Percentiles rank a stretch among this genome's conserved stretches.
These are phyloP conservation scores for Plasmodium malariae DNA, from an alignment of 169 alveolate species.

Conservation along the genomic window DNA sequence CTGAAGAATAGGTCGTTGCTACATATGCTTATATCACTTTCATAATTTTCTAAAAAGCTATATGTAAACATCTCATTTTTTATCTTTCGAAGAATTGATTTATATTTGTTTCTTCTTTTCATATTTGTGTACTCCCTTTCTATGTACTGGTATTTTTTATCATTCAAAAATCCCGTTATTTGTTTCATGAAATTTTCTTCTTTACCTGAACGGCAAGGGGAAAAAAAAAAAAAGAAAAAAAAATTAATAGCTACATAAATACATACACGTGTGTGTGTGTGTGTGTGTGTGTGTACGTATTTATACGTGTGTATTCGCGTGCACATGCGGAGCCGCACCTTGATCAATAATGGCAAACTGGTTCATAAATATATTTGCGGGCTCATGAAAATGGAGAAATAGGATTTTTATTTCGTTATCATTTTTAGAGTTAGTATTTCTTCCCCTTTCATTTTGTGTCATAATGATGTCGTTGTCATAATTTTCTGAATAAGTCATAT, in stretches of 20 bases:
- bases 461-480: not conserved
- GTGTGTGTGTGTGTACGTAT: not conserved
- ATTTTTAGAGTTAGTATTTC: not conserved
- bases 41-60: slow-evolving; percentile 24
- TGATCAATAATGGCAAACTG: slow-evolving; percentile 35
- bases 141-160: slow-evolving; percentile 7
- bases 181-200: slow-evolving; percentile 28
- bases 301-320: not conserved
- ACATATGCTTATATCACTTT: slow-evolving; percentile 69
- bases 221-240: not conserved
- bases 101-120: slow-evolving; percentile 8
- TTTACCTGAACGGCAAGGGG: not conserved
- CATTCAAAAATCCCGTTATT: slow-evolving; percentile 51
- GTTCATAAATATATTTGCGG: slow-evolving; percentile 60
- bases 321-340: slow-evolving; percentile 15
- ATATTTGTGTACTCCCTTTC: slow-evolving; percentile 11
- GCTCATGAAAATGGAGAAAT: slow-evolving; percentile 56
- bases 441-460: not conserved
- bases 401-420: slow-evolving; percentile 43
- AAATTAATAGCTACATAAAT: not conserved
- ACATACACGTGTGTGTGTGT: not conserved
- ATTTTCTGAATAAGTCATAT: not conserved
- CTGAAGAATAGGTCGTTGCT: slow-evolving; percentile 56
- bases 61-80: slow-evolving; percentile 11
- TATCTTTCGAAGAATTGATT: slow-evolving; percentile 6